Percentiles rank a stretch among this genome's conserved stretches.
These are phyloP conservation scores for Lathyrus oleraceus DNA, from an alignment of 306 rosid genomes.

Conservation along the genomic window DNA sequence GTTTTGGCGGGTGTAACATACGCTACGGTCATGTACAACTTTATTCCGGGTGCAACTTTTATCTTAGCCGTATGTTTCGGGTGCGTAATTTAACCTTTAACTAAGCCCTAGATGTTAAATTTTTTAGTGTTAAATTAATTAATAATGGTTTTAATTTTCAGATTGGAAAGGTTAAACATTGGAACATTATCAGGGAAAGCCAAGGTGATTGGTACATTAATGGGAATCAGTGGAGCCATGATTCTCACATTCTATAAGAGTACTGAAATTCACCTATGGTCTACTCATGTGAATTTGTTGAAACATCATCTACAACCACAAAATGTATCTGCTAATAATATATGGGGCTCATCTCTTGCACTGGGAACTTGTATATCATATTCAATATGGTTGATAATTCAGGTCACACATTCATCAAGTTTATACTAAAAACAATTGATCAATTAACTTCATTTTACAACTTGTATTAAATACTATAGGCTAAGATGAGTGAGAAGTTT, in stretches of 20 bases:
- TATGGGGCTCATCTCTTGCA: slow-evolving; percentile 24
- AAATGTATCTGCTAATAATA: background rate
- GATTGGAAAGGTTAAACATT: slow-evolving; percentile 32
- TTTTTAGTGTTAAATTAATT: no score
- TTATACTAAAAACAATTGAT: background rate
- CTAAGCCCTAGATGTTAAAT: no score
- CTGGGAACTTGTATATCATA: slow-evolving; percentile 33
- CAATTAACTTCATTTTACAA: background rate
- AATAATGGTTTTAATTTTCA: background rate
- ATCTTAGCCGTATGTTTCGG: slow-evolving; percentile 34
- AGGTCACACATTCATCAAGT: background rate
- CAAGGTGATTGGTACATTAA: slow-evolving; percentile 25
- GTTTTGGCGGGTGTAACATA: slow-evolving; percentile 29
- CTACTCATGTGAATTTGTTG: slow-evolving; percentile 24
- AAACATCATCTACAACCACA: background rate
- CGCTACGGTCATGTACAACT: slow-evolving; percentile 35
- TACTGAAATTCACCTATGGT: slow-evolving; percentile 32
- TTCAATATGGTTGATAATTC: slow-evolving; percentile 36
- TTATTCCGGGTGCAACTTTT: slow-evolving; percentile 33
- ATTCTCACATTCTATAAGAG: slow-evolving; percentile 33
- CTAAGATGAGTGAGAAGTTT: slow-evolving; percentile 38
- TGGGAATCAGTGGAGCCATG: slow-evolving; percentile 42
- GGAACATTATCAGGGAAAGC: slow-evolving; percentile 34
- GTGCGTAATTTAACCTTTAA: background rate
- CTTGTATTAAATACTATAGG: background rate